A percentile compares a stretch with the other conserved stretches of the same genome.
Conservation (phyloP, 495 filamentous ascomycete species). For the Xylaria venustula region DNA sequence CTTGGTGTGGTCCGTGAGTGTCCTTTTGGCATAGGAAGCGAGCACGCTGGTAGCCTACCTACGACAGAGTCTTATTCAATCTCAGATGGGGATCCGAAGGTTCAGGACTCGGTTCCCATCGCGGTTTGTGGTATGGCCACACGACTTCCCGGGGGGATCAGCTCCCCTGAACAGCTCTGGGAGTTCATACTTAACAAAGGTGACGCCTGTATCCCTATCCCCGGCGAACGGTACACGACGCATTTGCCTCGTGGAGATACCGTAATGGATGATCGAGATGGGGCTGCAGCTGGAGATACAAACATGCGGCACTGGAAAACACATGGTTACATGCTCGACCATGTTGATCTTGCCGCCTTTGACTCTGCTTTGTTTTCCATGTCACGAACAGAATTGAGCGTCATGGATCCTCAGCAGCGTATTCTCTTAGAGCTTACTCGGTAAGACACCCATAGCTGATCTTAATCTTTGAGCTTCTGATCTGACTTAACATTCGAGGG, state of each 20-base stretch:
- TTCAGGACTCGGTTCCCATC: not conserved
- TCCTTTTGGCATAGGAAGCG: too few relatives aligned
- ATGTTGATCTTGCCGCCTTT: not conserved
- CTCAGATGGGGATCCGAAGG: too few relatives aligned
- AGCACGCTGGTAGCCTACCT: too few relatives aligned
- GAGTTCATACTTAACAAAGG: not conserved
- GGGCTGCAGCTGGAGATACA: too few relatives aligned
- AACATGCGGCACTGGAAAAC: too few relatives aligned
- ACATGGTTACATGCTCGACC: not conserved
- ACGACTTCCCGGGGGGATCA: not conserved
- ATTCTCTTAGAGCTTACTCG: too few relatives aligned
- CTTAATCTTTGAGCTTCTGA: conserved; percentile 48
- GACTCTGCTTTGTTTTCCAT: not conserved
- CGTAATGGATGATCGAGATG: too few relatives aligned
- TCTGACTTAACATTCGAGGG: too few relatives aligned
- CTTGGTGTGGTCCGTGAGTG: too few relatives aligned
- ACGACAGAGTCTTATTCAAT: too few relatives aligned
- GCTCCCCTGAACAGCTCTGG: not conserved
- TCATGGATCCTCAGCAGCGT: not conserved
- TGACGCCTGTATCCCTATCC: not conserved
- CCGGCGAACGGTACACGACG: not conserved
- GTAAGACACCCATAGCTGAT: not conserved
- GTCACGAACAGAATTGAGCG: not conserved
- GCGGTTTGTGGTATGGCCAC: not conserved
- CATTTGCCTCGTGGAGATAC: not conserved